These are phyloP conservation scores for Daldinia childiae DNA, from an alignment of 495 filamentous ascomycete species.

Conservation along the genomic window DNA sequence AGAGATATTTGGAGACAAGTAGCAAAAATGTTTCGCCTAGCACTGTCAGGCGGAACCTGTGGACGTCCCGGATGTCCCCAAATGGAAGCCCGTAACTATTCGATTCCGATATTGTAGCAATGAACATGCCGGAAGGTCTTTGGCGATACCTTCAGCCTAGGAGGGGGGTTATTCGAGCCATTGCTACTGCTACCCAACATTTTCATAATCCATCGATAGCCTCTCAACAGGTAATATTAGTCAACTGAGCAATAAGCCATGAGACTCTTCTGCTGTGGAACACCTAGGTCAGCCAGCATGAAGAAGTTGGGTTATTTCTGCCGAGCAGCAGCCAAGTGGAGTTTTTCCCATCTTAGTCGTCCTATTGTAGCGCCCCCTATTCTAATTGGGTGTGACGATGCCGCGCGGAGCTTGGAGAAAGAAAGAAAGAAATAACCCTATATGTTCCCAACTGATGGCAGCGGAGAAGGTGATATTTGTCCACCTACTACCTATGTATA, in stretches of 20 bases:
- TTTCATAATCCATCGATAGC: background rate
- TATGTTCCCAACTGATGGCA: background rate
- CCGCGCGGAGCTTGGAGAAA: background rate
- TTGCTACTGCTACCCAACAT: background rate
- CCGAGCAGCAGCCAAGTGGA: slow-evolving; percentile 10
- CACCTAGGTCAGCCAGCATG: background rate
- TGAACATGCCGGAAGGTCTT: background rate
- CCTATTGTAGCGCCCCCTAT: background rate
- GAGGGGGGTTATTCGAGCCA: background rate
- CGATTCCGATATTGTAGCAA: background rate
- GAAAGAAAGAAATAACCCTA: background rate
- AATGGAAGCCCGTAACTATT: slow-evolving; percentile 6
- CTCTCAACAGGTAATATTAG: background rate
- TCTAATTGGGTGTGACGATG: background rate
- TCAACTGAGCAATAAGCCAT: background rate
- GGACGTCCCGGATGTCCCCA: slow-evolving; percentile 19
- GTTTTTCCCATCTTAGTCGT: background rate
- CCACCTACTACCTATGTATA: too few species aligned
- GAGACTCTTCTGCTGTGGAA: slow-evolving; percentile 9
- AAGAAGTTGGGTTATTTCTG: slow-evolving; percentile 2
- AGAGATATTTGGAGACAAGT: background rate
- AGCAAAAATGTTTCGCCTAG: slow-evolving; percentile 1
- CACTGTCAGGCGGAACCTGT: background rate
- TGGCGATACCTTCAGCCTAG: background rate
- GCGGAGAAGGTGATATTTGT: background rate